phyloP scores from a whole-genome alignment of 345 rosid species.

The Eucalyptus sp. region DNA sequence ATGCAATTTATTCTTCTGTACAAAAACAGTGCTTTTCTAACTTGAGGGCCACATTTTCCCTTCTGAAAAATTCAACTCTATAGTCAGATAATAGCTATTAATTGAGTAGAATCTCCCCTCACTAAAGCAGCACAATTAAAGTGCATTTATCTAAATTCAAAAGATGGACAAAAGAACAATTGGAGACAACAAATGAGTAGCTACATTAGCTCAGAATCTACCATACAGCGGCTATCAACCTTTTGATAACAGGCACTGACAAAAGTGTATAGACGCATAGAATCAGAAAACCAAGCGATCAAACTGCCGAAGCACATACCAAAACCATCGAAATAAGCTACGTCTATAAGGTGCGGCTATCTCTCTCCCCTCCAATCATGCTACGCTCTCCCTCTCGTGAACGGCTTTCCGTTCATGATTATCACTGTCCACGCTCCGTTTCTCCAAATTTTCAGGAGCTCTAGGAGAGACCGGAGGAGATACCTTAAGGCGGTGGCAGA shows the following conservation, averaged over 20 bases:
- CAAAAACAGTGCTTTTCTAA: background rate
- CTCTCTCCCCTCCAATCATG: background rate
- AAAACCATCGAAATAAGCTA: background rate
- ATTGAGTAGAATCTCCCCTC: background rate
- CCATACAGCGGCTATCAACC: background rate
- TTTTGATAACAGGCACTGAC: background rate
- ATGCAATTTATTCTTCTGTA: background rate
- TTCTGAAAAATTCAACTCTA: background rate
- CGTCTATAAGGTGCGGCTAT: background rate
- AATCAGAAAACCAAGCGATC: background rate
- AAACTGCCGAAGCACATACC: background rate
- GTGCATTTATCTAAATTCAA: background rate
- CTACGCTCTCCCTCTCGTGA: background rate
- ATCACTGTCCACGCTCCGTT: background rate
- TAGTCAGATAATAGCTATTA: background rate
- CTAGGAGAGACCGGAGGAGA: background rate
- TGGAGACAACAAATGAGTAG: background rate
- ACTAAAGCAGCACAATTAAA: background rate
- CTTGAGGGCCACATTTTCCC: background rate
- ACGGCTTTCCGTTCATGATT: background rate
- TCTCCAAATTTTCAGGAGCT: background rate
- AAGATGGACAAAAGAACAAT: background rate
- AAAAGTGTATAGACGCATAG: background rate
- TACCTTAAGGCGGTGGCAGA: constrained; percentile 89
- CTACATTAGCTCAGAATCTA: background rate